A percentile compares a stretch with the other conserved stretches of the same genome.
These are phyloP conservation scores for Cystobasidiaceae sp. DNA, from an alignment of 1,284 basidiomycete species.

Conservation along the genomic window DNA sequence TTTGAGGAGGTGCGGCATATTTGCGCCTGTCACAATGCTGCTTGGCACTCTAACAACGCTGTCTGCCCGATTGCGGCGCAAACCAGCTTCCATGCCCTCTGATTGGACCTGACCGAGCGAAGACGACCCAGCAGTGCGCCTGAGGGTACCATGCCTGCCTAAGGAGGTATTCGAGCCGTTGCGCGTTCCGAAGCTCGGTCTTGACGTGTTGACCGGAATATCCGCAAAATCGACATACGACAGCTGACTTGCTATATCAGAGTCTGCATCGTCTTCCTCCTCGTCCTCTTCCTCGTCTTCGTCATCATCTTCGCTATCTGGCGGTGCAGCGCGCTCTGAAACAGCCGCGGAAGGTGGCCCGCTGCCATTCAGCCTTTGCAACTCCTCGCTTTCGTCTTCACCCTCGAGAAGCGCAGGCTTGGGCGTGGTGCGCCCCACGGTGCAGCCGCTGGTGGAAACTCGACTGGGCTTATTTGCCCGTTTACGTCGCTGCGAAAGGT, in stretches of 20 bases:
- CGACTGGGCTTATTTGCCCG: background rate
- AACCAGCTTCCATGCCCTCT: background rate
- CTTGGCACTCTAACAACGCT: background rate
- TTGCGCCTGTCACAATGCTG: background rate
- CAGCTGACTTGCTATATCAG: constrained; percentile 1
- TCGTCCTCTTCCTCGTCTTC: constrained; percentile 10
- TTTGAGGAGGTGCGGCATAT: too few relatives aligned
- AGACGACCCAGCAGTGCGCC: background rate
- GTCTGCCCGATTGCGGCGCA: constrained; percentile 3
- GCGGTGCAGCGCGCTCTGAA: too few relatives aligned
- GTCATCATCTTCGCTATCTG: background rate
- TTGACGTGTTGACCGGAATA: background rate
- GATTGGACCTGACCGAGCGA: background rate
- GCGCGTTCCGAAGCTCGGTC: background rate
- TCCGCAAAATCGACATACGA: background rate
- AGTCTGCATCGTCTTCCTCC: background rate
- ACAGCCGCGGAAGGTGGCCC: too few relatives aligned
- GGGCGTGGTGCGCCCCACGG: background rate
- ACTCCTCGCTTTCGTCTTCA: too few relatives aligned
- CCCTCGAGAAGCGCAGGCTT: too few relatives aligned
- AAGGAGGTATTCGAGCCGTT: background rate
- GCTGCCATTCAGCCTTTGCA: too few relatives aligned
- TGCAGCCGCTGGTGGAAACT: background rate
- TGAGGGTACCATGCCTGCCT: background rate
- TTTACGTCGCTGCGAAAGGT: constrained; percentile 3